Conservation (phyloP, 768 basidiomycete genomes). For the Rhizopogon vesiculosus region DNA sequence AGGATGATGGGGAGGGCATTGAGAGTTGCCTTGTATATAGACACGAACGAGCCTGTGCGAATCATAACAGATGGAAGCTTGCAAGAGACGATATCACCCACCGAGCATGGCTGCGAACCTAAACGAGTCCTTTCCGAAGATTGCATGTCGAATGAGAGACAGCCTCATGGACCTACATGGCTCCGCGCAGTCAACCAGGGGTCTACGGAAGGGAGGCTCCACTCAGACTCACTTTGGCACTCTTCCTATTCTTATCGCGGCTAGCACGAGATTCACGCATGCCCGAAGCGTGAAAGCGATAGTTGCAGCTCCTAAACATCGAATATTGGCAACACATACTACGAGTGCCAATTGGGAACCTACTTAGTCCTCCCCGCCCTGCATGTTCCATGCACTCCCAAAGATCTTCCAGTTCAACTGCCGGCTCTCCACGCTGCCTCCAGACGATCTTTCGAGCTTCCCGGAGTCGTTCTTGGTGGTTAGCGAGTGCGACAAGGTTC, state of each 20-base stretch:
- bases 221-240: no score
- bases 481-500: slow-evolving; percentile 79
- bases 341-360: slow-evolving; percentile 25
- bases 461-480: slow-evolving; percentile 70
- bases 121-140: slow-evolving; percentile 80
- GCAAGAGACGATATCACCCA: slow-evolving; percentile 21
- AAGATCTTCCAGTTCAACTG: no score
- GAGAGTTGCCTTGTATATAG: slow-evolving; percentile 48
- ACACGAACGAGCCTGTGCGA: slow-evolving; percentile 61
- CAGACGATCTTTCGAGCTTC: slow-evolving; percentile 79
- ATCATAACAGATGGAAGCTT: not conserved
- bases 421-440: slow-evolving; percentile 72
- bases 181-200: no score
- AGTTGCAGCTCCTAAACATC: slow-evolving; percentile 62
- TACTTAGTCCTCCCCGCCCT: slow-evolving; percentile 32
- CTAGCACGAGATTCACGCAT: slow-evolving; percentile 75
- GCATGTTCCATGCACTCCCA: no score
- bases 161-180: no score
- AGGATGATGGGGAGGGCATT: slow-evolving; percentile 19
- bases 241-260: slow-evolving; percentile 47
- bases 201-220: no score
- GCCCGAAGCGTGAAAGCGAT: slow-evolving; percentile 82
- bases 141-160: slow-evolving; percentile 68
- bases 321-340: not conserved
- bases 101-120: slow-evolving; percentile 89